Evolutionary conservation across 352 stramenopile genomes (phyloP).

Genomic region (Phytopythium delawarense): DNA sequence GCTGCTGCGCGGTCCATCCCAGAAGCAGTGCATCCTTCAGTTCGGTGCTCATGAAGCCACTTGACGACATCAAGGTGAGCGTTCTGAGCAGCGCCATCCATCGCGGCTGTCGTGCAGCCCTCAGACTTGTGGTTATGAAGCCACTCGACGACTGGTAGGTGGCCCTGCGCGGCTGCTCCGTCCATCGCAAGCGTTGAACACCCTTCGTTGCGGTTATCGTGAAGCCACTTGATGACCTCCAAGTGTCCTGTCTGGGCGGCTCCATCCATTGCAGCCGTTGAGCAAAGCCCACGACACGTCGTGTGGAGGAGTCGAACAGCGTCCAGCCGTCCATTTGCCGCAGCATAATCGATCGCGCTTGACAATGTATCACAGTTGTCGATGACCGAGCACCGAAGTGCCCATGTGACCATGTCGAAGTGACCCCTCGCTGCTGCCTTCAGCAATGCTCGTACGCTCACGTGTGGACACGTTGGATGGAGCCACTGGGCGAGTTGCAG

Average conservation of each 20-base stretch:
- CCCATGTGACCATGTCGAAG: constrained; percentile 25
- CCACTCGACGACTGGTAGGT: constrained; percentile 22
- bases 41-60: neutral
- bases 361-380: constrained; percentile 13
- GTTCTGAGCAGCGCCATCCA: constrained; percentile 20
- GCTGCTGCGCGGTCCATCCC: neutral
- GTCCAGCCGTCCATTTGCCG: constrained; percentile 17
- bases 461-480: neutral
- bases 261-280: constrained; percentile 21
- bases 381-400: constrained; percentile 15
- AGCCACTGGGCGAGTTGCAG: neutral
- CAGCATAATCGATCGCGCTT: constrained; percentile 12
- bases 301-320: constrained; percentile 32
- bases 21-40: neutral
- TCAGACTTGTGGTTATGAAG: constrained; percentile 19
- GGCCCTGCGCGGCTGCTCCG: constrained; percentile 19
- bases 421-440: constrained; percentile 12
- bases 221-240: neutral
- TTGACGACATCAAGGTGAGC: neutral
- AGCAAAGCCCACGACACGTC: constrained; percentile 25
- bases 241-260: constrained; percentile 11
- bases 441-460: neutral
- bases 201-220: constrained; percentile 1
- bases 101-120: constrained; percentile 20
- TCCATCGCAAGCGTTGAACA: constrained; percentile 17